Conservation (phyloP, 495 filamentous ascomycete species). For the Aspergillus baeticus region DNA sequence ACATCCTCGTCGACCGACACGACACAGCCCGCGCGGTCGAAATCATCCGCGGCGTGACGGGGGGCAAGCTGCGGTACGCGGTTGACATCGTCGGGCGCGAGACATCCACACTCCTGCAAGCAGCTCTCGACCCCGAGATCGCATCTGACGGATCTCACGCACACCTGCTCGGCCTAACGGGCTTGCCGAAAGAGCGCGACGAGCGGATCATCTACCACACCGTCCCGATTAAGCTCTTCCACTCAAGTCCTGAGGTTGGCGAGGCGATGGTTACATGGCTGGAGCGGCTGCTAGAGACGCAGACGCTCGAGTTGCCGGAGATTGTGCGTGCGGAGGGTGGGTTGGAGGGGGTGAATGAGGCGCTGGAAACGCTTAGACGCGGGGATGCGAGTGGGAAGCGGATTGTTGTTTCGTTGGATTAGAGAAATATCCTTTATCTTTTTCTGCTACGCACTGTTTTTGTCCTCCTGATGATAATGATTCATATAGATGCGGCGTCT, state of each 20-base stretch:
- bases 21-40: slow-evolving; percentile 57
- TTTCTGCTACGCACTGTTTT: background rate
- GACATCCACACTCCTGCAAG: slow-evolving; percentile 50
- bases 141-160: slow-evolving; percentile 22
- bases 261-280: slow-evolving; percentile 58
- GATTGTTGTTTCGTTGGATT: slow-evolving; percentile 50
- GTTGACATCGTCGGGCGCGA: slow-evolving; percentile 63
- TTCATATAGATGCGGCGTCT: background rate
- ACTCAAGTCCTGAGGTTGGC: slow-evolving; percentile 56
- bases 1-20: slow-evolving; percentile 62
- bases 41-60: slow-evolving; percentile 56
- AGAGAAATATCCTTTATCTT: background rate
- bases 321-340: slow-evolving; percentile 58
- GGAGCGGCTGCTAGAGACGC: slow-evolving; percentile 52
- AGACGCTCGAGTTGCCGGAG: slow-evolving; percentile 52
- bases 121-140: slow-evolving; percentile 36
- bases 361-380: slow-evolving; percentile 55
- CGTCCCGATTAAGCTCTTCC: slow-evolving; percentile 69
- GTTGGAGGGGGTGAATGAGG: slow-evolving; percentile 59
- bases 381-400: slow-evolving; percentile 59
- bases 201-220: slow-evolving; percentile 53
- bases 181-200: slow-evolving; percentile 52
- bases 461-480: background rate
- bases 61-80: slow-evolving; percentile 56
- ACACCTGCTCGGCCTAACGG: slow-evolving; percentile 64